Conservation (phyloP, 1,284 basidiomycete genomes). For the Peniophora sp. region DNA sequence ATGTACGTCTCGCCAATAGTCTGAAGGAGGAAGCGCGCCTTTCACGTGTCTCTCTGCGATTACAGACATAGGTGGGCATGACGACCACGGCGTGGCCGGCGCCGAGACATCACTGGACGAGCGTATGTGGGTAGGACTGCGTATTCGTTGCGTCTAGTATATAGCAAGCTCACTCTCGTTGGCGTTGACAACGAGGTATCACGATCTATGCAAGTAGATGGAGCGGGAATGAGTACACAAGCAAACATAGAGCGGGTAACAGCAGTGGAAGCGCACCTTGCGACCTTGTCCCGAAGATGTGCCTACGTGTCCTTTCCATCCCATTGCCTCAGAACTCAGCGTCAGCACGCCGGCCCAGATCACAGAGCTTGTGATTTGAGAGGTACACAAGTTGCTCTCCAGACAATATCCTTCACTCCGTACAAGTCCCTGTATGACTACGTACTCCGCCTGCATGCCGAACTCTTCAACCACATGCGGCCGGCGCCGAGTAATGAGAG, state of each 20-base stretch:
- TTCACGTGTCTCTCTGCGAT: conserved; percentile 96
- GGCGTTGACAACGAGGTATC: conserved; percentile 98
- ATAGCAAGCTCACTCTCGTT: conserved; percentile 99
- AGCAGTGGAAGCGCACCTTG: conserved; percentile 81
- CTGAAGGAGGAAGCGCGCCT: conserved; percentile 88
- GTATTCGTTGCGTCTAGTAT: conserved; percentile 99
- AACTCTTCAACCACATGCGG: no score
- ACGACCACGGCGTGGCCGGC: conserved; percentile 99
- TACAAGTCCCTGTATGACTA: no score
- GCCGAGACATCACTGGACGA: conserved; percentile 95
- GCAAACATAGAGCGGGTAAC: conserved; percentile 59
- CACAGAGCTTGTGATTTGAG: no score
- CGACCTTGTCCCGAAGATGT: conserved; percentile 85
- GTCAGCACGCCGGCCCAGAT: no score
- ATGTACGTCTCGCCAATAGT: conserved; percentile 95
- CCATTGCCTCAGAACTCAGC: no score
- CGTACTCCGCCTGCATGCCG: no score
- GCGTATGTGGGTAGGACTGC: conserved; percentile 80
- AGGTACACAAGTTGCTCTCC: no score
- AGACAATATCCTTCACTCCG: no score
- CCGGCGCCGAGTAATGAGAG: no score
- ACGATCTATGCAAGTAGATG: conserved; percentile 50
- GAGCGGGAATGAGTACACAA: not conserved
- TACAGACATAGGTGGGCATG: conserved; percentile 96
- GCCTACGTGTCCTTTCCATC: no score